Evolutionary conservation across 768 basidiomycete species (phyloP), one percentile per base, ranked within the genome.

Genomic region (Leccinum uliginosum): DNA sequence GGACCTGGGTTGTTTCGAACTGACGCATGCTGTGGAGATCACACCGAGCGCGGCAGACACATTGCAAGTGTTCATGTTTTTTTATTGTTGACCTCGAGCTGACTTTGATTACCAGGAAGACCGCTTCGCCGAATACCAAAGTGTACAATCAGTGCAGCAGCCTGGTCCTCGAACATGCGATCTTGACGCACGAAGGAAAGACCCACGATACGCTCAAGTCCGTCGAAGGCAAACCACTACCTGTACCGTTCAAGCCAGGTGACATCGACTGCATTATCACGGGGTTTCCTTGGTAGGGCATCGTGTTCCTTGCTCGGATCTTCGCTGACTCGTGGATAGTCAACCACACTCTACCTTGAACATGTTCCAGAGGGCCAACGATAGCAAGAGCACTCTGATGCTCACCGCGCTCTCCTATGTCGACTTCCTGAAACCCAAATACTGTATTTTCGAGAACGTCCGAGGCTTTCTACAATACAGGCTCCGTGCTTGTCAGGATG

Each of bases 91-190:
- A 17, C 8, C 50, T 32, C 19, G 9, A 26, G 19, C 6, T 60
- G 49, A 56, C n/a, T 45, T 47, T 12, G 43, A 58, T 51, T 49
- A 14, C 26, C 56, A 65, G 55, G 56, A 86, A 83, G 49, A 71
- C 76, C 21, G 86, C 89, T 59, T 81, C 78, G 11, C 74, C 80
- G 1, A 61, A 75, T 2, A 76, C 80, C 2, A 70, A 71, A 2
- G 80, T 89, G 0, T 85, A 85, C 60, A 90, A 91, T 54, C 84
- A 89, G 55, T 90, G 88, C 58, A 80, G 82, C 2, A 93, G 91
- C 59, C 65, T 75, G 7, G 74, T 89, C 21, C 75, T 91, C 3
- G 73, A 75, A 1, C 81, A 85, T 57, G 79, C 80, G 0, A 75
- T 89, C 62, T 83, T 85, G 68, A 69, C 70, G 4, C 67, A 79